These are phyloP conservation scores for Gyromitra esculenta DNA, from an alignment of 2,329 filamentous ascomycete species.

Conservation along the genomic window DNA sequence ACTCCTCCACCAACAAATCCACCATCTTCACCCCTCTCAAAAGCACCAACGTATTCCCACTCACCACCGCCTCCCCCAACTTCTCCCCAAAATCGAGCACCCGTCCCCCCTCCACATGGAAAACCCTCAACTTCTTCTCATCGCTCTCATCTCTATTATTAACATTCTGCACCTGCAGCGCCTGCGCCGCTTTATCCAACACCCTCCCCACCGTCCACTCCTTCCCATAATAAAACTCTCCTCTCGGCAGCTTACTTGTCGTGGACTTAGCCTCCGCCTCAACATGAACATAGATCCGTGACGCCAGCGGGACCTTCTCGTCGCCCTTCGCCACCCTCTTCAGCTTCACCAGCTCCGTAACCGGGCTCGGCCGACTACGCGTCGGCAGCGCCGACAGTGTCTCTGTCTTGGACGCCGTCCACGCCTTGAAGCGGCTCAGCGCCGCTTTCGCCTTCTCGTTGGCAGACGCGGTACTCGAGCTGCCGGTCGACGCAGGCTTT, in stretches of 20 bases:
- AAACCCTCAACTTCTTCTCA: conserved; percentile 82
- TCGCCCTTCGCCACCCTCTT: conserved; percentile 93
- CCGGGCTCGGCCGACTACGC: conserved; percentile 72
- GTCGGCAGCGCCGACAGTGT: conserved; percentile 63
- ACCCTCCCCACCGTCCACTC: conserved; percentile 92
- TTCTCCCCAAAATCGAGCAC: conserved; percentile 89
- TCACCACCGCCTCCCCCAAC: conserved; percentile 76
- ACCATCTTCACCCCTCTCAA: conserved; percentile 81
- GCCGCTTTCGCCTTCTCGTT: conserved; percentile 76
- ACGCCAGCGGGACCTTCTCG: conserved; percentile 78
- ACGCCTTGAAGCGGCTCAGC: conserved; percentile 77
- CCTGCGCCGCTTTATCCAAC: conserved; percentile 79
- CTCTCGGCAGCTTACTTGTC: conserved; percentile 81
- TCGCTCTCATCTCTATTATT: conserved; percentile 82
- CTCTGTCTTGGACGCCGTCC: conserved; percentile 79
- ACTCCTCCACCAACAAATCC: conserved; percentile 70
- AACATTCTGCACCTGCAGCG: conserved; percentile 80
- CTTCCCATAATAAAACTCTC: conserved; percentile 79
- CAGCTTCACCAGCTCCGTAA: conserved; percentile 77
- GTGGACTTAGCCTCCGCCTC: conserved; percentile 90
- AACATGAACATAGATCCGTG: conserved; percentile 88
- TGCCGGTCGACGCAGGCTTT: conserved; percentile 62
- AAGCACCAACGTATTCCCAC: conserved; percentile 89
- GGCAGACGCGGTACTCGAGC: conserved; percentile 58
- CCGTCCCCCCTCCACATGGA: conserved; percentile 89